Base-by-base conservation (phyloP, 2,329 filamentous ascomycete genomes). In the Dendrostoma leiphaemia region DNA sequence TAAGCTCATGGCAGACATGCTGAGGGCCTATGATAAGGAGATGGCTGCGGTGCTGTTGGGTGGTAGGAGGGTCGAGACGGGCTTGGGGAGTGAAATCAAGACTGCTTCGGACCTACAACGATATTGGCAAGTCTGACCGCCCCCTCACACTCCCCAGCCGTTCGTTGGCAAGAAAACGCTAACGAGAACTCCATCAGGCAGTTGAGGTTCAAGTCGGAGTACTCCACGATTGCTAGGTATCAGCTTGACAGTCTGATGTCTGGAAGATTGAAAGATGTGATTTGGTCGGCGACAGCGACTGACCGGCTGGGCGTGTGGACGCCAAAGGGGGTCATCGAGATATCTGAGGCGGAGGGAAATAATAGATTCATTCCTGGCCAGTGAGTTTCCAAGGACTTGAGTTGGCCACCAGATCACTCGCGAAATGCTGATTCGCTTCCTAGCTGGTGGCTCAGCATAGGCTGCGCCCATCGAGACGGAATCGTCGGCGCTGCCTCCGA, bases 391-490 rank as follows among this genome's bases (percentile, higher is more conserved):
- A n/a, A n/a, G n/a, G n/a, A n/a, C n/a, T n/a, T 19, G 17, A 21
- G 1, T 15, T 5, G 17, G 21, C 4, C 21, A 8, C 3, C 8
- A n/a, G 3, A 2, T 10, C n/a, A 24, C 5, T 6, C n/a, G 17
- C 26, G 2, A 34, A 32, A 7, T 4, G 32, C 50, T 59, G 35
- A 54, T 37, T 10, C 4, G 2, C 1, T 6, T 28, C n/a, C n/a
- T 51, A 84, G 81, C 52, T 85, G 78, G 81, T 84, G 81, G 79
- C 64, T 81, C 17, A 80, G 81, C 50, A 69, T 83, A 29, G 74
- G 78, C 32, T 83, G 80, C 59, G 81, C 79, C 2, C 70, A 77
- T 55, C 74, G 79, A 26, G 81, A 84, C 60, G 80, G 81, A 19
- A 78, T 84, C 17, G 73, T 82, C 8, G 70, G 67, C 7, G 73